phyloP scores from a whole-genome alignment of 225 moss, liverwort and hornwort genomes.

The Bryum argenteum region DNA sequence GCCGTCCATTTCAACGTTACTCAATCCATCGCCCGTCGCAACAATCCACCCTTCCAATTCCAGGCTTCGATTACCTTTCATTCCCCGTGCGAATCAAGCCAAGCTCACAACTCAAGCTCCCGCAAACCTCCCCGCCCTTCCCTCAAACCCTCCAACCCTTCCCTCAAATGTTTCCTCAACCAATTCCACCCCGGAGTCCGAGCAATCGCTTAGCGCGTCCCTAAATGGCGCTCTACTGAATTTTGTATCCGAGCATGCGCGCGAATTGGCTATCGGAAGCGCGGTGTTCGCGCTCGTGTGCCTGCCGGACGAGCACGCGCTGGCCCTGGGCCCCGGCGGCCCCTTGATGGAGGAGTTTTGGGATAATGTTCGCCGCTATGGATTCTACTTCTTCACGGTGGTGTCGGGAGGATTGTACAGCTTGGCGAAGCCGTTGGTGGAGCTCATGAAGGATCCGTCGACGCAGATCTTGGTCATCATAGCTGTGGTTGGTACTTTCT shows the following conservation, averaged over 20 bases:
- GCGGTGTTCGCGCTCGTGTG: constrained; percentile 44
- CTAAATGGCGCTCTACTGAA: neutral
- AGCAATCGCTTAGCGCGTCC: neutral
- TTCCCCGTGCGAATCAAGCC: constrained; percentile 6
- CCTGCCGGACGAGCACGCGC: constrained; percentile 67
- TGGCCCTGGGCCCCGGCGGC: constrained; percentile 89
- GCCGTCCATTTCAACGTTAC: constrained; percentile 28
- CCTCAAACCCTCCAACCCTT: neutral
- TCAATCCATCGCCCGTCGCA: neutral
- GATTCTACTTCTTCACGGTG: constrained; percentile 92
- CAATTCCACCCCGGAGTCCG: neutral
- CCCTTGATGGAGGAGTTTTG: constrained; percentile 95
- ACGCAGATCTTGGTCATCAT: constrained; percentile 68
- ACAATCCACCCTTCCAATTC: neutral
- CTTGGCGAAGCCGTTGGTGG: constrained; percentile 72
- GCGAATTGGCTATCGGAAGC: constrained; percentile 42
- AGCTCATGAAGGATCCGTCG: constrained; percentile 75
- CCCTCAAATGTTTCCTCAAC: neutral
- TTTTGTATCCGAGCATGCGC: constrained; percentile 38
- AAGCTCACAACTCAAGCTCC: neutral
- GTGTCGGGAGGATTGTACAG: constrained; percentile 85
- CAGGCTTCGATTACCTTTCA: neutral
- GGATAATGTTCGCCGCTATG: constrained; percentile 96
- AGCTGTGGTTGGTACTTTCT: constrained; percentile 63
- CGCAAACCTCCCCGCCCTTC: constrained; percentile 1